Evolutionary conservation across 2,329 filamentous ascomycete species (phyloP), one percentile per base, ranked within the genome.

Genomic region (Chalaropsis thielavioides): DNA sequence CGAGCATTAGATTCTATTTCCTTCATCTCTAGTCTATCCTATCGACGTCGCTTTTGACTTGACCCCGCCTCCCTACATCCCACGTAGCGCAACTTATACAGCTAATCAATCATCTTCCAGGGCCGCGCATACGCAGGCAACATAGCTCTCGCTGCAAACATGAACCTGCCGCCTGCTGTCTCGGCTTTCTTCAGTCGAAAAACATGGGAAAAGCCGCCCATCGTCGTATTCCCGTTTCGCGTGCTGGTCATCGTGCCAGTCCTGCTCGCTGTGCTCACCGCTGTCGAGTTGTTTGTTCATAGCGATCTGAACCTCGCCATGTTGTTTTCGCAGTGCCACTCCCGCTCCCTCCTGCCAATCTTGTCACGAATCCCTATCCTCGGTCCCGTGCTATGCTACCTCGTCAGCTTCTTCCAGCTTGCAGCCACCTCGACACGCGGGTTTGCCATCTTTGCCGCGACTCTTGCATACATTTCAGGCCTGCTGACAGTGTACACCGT

Each of bases 251-350:
- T 83, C 54, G 71, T 78, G 1, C 76, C 80, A 10, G 72, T 80
- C 60, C 70, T 81, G 38, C 74, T 82, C 63, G 75, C 79, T 69
- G 54, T 77, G 66, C 70, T 74, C 49, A 80, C 79, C 3, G 72
- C 72, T 35, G 64, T 72, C 68, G 69, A 72, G 31, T 76, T 82
- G 69, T 77, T 79, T 68, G 65, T 74, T 38, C 75, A 79, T 71
- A 75, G 76, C 51, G 79, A 81, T 72, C 75, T 80, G 71, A 80
- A 81, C 74, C 73, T 77, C 64, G 76, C 78, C 19, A 73, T 81
- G 68, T 78, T 82, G 67, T 81, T 77, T 73, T 81, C 79, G 54
- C 79, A 81, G 69, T 82, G 80, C 72, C 77, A 81, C 70, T 74
- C 80, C 1, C 77, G 72, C 66, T 72, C 78, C 8, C 77, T 76